Evolutionary conservation across 2,329 filamentous ascomycete species (phyloP), one percentile per base, ranked within the genome.

Genomic region (Claviceps arundinis): DNA sequence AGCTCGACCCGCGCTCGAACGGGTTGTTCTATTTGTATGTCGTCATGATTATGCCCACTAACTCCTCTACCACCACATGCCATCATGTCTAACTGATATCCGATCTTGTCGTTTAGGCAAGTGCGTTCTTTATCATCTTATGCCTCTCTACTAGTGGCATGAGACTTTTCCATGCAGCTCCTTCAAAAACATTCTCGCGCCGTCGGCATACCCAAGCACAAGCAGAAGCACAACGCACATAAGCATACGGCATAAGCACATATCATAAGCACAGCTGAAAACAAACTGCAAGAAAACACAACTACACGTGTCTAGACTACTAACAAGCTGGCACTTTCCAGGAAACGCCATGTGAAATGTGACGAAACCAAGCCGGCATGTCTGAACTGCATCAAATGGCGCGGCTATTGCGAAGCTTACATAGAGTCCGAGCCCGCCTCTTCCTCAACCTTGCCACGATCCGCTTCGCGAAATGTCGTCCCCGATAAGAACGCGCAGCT

Each of bases 341-440:
- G 67, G 50, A 70, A 69, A 50, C 68, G 69, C 19, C 69, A 71
- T 55, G 65, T 71, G 40, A 71, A 71, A 57, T 71, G 69, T 52
- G 69, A 71, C 48, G 69, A 71, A 56, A 66, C 67, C 24, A 65
- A 66, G 40, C 69, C 69, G 17, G 63, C 66, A 5, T 71, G 69
- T 54, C 61, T 67, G 37, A 71, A 70, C 47, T 71, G 69, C 52
- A 59, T 70, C 52, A 70, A 68, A 57, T 71, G 68, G 64, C 60
- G 63, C 48, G 68, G 68, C n/a, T 64, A 67, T 50, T 70, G 69
- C 47, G 64, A 68, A 30, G 61, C 65, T 11, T 71, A 69, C 45
- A 50, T 54, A 7, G 63, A 63, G 34, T 47, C 50, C 2, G 13
- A 46, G 16, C 40, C 47, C 9, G 47, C 56, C 34, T 54, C 50